Conservation (phyloP, 2,329 filamentous ascomycete species). For the Fusarium tricinctum region DNA sequence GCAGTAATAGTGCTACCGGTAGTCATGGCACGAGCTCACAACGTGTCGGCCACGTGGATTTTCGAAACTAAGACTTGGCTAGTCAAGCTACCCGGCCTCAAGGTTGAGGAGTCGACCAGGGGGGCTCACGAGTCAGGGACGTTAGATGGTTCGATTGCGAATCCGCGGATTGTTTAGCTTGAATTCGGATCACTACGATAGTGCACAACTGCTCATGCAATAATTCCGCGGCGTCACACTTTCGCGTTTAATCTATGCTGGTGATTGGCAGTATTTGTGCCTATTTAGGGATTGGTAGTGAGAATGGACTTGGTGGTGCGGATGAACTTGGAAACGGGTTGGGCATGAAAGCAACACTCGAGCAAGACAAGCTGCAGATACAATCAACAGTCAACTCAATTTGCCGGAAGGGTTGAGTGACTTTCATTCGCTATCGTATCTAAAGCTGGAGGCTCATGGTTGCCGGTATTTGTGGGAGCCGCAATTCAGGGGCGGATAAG, state of each 20-base stretch:
- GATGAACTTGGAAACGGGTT: no score
- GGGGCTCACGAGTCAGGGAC: slow-evolving; percentile 21
- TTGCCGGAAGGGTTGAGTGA: no score
- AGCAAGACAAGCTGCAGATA: no score
- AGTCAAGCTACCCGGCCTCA: background rate
- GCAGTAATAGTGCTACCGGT: background rate
- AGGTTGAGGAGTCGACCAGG: background rate
- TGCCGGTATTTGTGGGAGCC: background rate
- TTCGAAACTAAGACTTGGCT: background rate
- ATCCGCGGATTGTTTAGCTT: background rate
- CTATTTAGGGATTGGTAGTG: no score
- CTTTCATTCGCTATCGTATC: background rate
- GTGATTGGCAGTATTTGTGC: background rate
- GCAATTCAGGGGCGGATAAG: background rate
- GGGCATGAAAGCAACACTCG: no score
- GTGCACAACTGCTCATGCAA: no score
- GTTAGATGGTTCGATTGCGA: background rate
- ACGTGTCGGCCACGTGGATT: slow-evolving; percentile 33
- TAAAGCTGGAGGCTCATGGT: background rate
- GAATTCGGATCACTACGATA: no score
- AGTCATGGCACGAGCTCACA: slow-evolving; percentile 9
- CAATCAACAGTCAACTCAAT: no score
- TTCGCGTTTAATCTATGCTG: background rate
- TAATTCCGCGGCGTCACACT: background rate
- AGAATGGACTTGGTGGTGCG: no score